Conservation (phyloP, 306 rosid species). For the Oxytropis ochrocephala region DNA sequence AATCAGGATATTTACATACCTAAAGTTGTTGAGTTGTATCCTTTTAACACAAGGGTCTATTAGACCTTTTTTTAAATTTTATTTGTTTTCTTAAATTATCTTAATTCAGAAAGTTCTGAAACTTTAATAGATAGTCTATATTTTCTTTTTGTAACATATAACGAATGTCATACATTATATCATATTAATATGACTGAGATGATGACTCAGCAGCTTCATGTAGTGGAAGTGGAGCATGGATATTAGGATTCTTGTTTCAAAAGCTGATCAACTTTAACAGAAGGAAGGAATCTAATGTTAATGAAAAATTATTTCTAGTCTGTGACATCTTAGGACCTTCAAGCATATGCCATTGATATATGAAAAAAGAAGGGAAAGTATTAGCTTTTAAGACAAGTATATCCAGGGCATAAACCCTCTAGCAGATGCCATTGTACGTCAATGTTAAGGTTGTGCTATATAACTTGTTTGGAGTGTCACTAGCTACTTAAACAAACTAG, state of each 20-base stretch:
- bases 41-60: not conserved
- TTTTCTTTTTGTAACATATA: too few species aligned
- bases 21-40: not conserved
- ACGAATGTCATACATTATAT: too few species aligned
- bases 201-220: not conserved
- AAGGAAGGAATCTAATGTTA: not conserved
- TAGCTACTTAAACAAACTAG: not conserved
- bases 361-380: not conserved
- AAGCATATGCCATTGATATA: not conserved
- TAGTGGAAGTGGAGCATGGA: not conserved
- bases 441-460: slow-evolving; percentile 9
- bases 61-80: too few species aligned
- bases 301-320: not conserved
- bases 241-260: not conserved
- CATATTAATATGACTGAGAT: not conserved
- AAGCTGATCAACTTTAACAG: not conserved
- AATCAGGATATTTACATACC: not conserved
- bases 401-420: not conserved
- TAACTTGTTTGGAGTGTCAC: not conserved
- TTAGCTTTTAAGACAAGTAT: not conserved
- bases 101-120: too few species aligned
- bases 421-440: slow-evolving; percentile 1
- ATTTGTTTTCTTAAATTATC: too few species aligned
- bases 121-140: too few species aligned
- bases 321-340: not conserved